Percentiles rank a stretch among this genome's conserved stretches.
Conservation (phyloP, 2,329 filamentous ascomycete species). For the Scedosporium boydii region DNA sequence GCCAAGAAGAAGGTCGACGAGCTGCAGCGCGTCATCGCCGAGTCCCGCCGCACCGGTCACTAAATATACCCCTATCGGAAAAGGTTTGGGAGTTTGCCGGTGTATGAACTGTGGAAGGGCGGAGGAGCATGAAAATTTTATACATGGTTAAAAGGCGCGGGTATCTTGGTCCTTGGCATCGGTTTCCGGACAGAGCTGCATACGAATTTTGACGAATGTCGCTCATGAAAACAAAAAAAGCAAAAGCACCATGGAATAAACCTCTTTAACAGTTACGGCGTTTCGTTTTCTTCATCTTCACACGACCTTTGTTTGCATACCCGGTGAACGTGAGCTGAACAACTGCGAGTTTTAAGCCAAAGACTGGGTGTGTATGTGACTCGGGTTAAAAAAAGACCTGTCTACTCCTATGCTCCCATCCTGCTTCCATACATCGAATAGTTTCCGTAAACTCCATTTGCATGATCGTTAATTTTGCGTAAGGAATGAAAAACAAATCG, state of each 20-base stretch:
- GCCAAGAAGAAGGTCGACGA: conserved; percentile 99
- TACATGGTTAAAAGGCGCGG: background rate
- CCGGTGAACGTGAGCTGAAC: too few relatives aligned
- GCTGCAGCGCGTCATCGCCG: conserved; percentile 94
- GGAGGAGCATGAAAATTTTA: background rate
- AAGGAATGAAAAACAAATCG: background rate
- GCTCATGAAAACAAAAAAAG: background rate
- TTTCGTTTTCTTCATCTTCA: conserved; percentile 21
- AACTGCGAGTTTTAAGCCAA: background rate
- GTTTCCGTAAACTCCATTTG: background rate
- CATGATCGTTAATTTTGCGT: background rate
- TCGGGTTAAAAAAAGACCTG: background rate
- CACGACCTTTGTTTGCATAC: conserved; percentile 20
- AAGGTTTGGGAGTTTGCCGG: background rate
- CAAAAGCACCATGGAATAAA: conserved; percentile 1
- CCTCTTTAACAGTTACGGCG: conserved; percentile 17
- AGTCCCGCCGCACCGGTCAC: conserved; percentile 65
- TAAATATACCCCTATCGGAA: conserved; percentile 26
- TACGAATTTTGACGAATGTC: background rate
- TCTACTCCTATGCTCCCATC: background rate
- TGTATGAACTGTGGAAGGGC: background rate
- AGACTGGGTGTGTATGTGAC: background rate
- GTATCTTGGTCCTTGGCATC: background rate
- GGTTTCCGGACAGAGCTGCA: background rate
- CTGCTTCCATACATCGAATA: background rate